Conservation (phyloP, 495 filamentous ascomycete genomes). For the Podospora conica region DNA sequence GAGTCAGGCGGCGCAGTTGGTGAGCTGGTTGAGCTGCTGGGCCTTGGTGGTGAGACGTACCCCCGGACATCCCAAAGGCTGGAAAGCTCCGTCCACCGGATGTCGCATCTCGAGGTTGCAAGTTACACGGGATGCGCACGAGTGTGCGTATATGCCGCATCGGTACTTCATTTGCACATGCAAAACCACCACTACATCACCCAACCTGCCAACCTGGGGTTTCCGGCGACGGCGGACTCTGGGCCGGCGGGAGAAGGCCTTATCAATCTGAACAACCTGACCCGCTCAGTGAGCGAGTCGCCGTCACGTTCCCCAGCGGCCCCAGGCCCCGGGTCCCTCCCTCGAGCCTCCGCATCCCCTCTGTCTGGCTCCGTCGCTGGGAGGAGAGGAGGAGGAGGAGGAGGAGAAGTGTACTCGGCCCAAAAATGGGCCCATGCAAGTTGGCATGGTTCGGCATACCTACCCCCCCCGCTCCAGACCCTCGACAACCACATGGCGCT, state of each 20-base stretch:
- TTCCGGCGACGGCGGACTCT: conserved; percentile 21
- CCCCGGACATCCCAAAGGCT: not conserved
- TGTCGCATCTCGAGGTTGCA: conserved; percentile 12
- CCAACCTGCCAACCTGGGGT: conserved; percentile 18
- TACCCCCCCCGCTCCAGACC: conserved; percentile 28
- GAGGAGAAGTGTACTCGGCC: not conserved
- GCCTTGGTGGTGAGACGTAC: conserved; percentile 11
- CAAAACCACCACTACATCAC: conserved; percentile 17
- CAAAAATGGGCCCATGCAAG: conserved; percentile 17
- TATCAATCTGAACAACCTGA: conserved; percentile 29
- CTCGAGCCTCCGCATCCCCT: conserved; percentile 22
- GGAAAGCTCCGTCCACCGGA: conserved; percentile 23
- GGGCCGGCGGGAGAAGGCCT: conserved; percentile 14
- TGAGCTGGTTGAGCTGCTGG: conserved; percentile 11
- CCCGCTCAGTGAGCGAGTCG: conserved; percentile 30
- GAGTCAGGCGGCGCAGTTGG: conserved; percentile 27
- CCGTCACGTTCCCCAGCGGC: not conserved
- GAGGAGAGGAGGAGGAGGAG: too few species aligned
- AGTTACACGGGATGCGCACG: conserved; percentile 16
- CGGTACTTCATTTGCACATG: conserved; percentile 28
- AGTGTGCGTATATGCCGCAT: conserved; percentile 29
- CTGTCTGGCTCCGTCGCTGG: conserved; percentile 20
- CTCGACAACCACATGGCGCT: conserved; percentile 43
- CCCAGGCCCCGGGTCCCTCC: conserved; percentile 9
- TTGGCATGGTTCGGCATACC: conserved; percentile 19